Evolutionary conservation across 345 rosid species (phyloP).

Genomic region (Populus pruinosa): DNA sequence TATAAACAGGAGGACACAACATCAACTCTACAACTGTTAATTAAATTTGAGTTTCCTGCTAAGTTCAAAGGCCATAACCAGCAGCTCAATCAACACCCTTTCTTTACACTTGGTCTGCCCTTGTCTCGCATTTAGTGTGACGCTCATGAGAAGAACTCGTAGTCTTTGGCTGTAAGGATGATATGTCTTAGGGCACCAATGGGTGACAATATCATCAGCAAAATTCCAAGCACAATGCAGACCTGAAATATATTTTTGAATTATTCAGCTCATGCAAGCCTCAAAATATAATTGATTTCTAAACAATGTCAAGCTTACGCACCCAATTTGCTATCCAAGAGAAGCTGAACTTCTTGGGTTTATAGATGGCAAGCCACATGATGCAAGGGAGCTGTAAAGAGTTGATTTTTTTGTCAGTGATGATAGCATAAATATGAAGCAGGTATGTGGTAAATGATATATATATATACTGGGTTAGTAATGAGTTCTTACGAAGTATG

Average conservation of each 20-base stretch:
- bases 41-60: not conserved
- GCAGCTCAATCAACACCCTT: not conserved
- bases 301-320: slow-evolving; percentile 2
- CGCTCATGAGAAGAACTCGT: slow-evolving; percentile 53
- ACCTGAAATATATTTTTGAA: slow-evolving; percentile 29
- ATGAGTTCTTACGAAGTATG: slow-evolving; percentile 53
- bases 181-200: slow-evolving; percentile 65
- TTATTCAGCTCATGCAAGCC: not conserved
- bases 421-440: not conserved
- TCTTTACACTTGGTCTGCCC: not conserved
- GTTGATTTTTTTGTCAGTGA: not conserved
- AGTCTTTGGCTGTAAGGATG: slow-evolving; percentile 46
- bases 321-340: slow-evolving; percentile 79
- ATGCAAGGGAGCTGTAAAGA: slow-evolving; percentile 63
- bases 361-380: slow-evolving; percentile 64
- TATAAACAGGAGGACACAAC: too few relatives aligned
- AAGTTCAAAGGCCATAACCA: not conserved
- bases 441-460: not conserved
- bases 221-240: slow-evolving; percentile 57
- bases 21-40: too few relatives aligned
- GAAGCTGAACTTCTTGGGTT: slow-evolving; percentile 59
- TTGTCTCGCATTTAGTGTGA: not conserved
- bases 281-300: not conserved
- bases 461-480: not conserved
- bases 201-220: slow-evolving; percentile 54